Base-by-base conservation (phyloP, 2,329 filamentous ascomycete species). In the Calonectria pteridis region DNA sequence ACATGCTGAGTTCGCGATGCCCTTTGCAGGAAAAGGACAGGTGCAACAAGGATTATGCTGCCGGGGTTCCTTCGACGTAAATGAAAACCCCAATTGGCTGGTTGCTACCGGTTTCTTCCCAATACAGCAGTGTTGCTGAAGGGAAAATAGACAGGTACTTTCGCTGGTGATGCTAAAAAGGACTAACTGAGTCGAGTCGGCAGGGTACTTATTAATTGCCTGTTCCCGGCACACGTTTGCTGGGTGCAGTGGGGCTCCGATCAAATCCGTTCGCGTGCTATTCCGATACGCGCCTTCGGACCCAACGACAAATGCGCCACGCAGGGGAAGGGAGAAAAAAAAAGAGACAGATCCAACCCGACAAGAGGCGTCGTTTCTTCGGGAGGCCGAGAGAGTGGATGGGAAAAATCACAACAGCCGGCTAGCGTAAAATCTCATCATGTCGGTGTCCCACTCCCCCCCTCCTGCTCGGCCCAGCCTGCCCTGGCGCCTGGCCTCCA, bases 401-500 rank as follows among this genome's bases (percentile, higher is more conserved):
- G 63, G 69, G 40, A 16, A n/a, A 59, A 31, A 51, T 49, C 50
- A 67, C 40, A 43, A 28, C 40, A 9, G 4, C 11, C 14, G 6
- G 13, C 40, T 43, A 16, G 49, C 29, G 40, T 33, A 46, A 33
- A 37, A 35, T 31, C n/a, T 49, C 66, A 64, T 33, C 55, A 80
- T 80, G 78, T 76, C 79, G 53, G 71, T 66, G 18, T 67, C 81
- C 31, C 73, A 78, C 55, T 74, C 81, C 33, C 73, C 78, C 51
- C 73, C 83, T 64, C 78, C 81, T 51, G 74, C 76, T 71, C 85
- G 89, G 83, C 92, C 92, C 35, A 90, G 90, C 80, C 85, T 93
- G 72, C 86, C 91, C 84, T 95, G 94, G 93, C 93, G 94, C 75
- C 85, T 92, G 69, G 90, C 90, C 43, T 97, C 95, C n/a, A 88